Evolutionary conservation across 179 eudicot species (phyloP).

Genomic region (Silene vulgaris): DNA sequence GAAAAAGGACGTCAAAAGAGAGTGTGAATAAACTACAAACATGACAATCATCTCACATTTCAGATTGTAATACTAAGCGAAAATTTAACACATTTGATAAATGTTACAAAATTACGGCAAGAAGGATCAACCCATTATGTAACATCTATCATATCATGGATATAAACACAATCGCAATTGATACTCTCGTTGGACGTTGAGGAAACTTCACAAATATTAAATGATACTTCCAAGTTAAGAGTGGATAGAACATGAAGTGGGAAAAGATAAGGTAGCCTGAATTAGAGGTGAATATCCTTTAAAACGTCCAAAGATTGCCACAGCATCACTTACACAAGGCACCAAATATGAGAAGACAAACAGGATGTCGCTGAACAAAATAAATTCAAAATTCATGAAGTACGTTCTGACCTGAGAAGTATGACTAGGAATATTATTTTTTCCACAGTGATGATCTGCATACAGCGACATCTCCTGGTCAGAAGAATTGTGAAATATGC

Average conservation of each 20-base stretch:
- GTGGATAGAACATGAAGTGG: not conserved
- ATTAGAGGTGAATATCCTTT: not conserved
- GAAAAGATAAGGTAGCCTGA: constrained; percentile 1
- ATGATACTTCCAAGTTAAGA: not conserved
- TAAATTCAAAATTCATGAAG: constrained; percentile 8
- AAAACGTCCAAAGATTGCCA: not conserved
- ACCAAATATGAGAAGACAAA: not conserved
- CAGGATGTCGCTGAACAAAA: not conserved
- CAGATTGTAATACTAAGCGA: not conserved
- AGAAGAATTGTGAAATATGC: constrained; percentile 57
- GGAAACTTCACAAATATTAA: not conserved
- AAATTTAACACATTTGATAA: not conserved
- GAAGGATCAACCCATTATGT: not conserved
- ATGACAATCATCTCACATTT: not conserved
- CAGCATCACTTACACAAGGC: not conserved
- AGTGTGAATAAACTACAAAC: not conserved
- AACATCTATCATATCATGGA: not conserved
- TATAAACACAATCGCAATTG: not conserved
- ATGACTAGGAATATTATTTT: constrained; percentile 55
- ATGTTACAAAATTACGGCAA: not conserved
- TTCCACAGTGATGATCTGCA: constrained; percentile 70
- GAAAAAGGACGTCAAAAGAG: not conserved
- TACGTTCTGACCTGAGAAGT: constrained; percentile 52
- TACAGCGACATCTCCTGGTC: constrained; percentile 54
- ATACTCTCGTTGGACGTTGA: not conserved